Conservation (phyloP, 257 asterid species). For the Solanum lycopersicoides region DNA sequence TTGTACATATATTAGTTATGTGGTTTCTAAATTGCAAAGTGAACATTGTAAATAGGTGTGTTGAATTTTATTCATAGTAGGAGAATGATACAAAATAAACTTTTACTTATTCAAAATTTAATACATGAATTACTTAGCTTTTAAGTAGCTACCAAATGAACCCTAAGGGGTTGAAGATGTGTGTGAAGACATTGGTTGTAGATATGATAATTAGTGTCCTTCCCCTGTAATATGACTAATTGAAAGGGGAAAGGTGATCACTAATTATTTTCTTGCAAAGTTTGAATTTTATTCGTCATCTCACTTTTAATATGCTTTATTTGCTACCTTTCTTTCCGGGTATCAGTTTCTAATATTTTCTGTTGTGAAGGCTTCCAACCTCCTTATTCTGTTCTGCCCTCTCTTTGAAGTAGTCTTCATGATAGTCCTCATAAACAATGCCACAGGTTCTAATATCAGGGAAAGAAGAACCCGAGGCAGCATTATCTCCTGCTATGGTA, state of each 20-base stretch:
- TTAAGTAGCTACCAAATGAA: not conserved
- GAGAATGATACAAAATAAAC: not conserved
- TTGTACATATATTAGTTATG: not conserved
- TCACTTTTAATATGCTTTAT: not conserved
- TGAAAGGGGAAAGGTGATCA: not conserved
- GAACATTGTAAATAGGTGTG: not conserved
- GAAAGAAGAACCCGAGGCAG: constrained; percentile 72
- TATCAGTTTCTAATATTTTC: not conserved
- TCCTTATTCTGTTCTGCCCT: not conserved
- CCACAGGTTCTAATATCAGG: constrained; percentile 66
- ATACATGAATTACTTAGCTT: not conserved
- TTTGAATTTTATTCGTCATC: not conserved
- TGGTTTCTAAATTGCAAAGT: not conserved
- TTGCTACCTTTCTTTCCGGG: not conserved
- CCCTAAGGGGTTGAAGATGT: not conserved
- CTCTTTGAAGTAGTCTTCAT: not conserved
- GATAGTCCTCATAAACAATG: not conserved
- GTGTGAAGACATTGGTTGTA: not conserved
- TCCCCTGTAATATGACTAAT: not conserved
- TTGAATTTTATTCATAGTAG: not conserved
- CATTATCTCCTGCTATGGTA: constrained; percentile 73
- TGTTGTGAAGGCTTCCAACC: not conserved
- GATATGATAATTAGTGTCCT: not conserved
- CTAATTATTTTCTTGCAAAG: not conserved
- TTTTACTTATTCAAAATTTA: not conserved